These are phyloP conservation scores for Gamarada debralockiae DNA, from an alignment of 495 filamentous ascomycete genomes.

Conservation along the genomic window DNA sequence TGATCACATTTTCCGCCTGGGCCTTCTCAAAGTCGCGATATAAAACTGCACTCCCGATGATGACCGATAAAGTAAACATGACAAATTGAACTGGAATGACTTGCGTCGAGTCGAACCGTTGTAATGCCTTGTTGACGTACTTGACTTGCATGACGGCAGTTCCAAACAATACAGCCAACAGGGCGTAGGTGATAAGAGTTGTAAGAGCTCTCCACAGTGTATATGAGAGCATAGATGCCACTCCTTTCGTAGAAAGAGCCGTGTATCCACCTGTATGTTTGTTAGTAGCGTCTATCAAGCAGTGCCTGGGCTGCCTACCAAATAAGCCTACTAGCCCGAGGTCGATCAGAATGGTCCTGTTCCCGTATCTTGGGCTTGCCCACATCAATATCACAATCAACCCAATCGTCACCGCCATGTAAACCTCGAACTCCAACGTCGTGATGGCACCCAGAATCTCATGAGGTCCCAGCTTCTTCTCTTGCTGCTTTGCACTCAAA, in stretches of 20 bases:
- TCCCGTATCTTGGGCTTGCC: slow-evolving; percentile 77
- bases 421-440: slow-evolving; percentile 85
- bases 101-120: slow-evolving; percentile 93
- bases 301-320: slow-evolving; percentile 51
- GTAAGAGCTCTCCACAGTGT: slow-evolving; percentile 83
- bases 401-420: slow-evolving; percentile 68
- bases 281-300: slow-evolving; percentile 19
- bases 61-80: slow-evolving; percentile 91
- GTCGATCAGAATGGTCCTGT: slow-evolving; percentile 85
- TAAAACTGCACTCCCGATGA: slow-evolving; percentile 85
- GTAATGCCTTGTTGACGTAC: slow-evolving; percentile 91
- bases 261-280: slow-evolving; percentile 78
- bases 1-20: slow-evolving; percentile 59
- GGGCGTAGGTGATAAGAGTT: slow-evolving; percentile 85
- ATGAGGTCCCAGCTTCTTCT: slow-evolving; percentile 85
- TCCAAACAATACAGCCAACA: slow-evolving; percentile 68
- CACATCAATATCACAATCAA: slow-evolving; percentile 75
- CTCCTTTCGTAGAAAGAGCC: slow-evolving; percentile 90
- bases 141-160: slow-evolving; percentile 94
- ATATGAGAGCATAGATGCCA: slow-evolving; percentile 89
- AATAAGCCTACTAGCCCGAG: slow-evolving; percentile 89
- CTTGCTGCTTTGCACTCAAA: slow-evolving; percentile 82
- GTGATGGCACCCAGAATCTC: slow-evolving; percentile 89
- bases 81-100: slow-evolving; percentile 98
- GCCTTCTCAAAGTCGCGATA: slow-evolving; percentile 92